Evolutionary conservation across 83 land plant genomes (phyloP), one percentile per base, ranked within the genome.

Genomic region (Diphasiastrum complanatum): DNA sequence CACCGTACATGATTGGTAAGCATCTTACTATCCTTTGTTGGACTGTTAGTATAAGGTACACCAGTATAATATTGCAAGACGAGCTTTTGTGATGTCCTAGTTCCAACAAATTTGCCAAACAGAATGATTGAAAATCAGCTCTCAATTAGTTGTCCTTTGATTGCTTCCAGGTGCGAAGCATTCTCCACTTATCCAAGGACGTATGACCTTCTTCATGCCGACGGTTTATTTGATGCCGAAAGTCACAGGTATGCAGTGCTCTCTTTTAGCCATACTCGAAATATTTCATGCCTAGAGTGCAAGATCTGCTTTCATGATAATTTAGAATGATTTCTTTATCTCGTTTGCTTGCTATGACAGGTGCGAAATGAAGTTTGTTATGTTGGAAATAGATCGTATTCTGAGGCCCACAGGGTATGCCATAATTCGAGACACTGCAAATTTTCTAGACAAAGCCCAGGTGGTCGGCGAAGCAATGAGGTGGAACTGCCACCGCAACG

Each of bases 181-280:
- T 89, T 89, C 69, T 89, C 96, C 28, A 89, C 96, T 19, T 89
- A 89, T 52, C 96, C 96, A 50, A 80, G 96, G 66, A 89, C 96
- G 6, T 89, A 89, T 61, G 96, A 73, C 26, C 51, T 67, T 33
- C 50, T 73, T 10, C 76, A 73, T 45, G 41, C 61, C 6, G 43
- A 54, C 11, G 76, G 76, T 28, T 66, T 73, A 31, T 73, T 73
- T 29, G 67, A 58, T 61, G 72, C 76, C 5, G 76, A 73, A 51
- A 73, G 76, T 33, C 76, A 73, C 66, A 73, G 76, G 76, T 73
- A 65, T 33, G 29, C 47, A 2, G 56, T 14, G 41, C 12, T 26
- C 26, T 29, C 5, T 38, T 12, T 30, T 14, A 5, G 29, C 29
- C 10, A 11, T 10, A 28, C 28, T 16, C 23, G 27, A 32, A 25